Base-by-base conservation (phyloP, 139 green algal species). In the Volvox reticuliferus region DNA sequence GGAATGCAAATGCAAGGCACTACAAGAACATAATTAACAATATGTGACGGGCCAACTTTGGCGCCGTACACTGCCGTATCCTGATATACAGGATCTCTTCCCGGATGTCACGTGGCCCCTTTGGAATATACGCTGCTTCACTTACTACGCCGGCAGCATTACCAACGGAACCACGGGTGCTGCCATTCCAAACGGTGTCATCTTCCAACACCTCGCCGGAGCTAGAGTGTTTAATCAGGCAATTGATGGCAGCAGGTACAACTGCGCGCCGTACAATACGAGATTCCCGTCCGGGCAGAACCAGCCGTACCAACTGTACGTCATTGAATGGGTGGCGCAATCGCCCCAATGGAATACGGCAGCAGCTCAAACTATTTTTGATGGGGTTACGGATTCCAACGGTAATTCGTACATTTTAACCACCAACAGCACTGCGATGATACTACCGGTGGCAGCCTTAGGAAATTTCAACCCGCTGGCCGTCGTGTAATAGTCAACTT, bases 251-350 rank as follows among this genome's bases (percentile, higher is more conserved):
- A 6, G 69, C 73, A 63, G 28, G 19, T 2, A 19, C 50, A 83
- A 63, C 44, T 76, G 26, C 21, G 86, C 86, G 50, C 86, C 86
- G 9, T 26, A 36, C 19, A 21, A 17, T 1, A 84, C 86, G 17
- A 50, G 73, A 2, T 83, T 90, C 20, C 26, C 30, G 17, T n/a
- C 73, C 19, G 37, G n/a, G 30, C 13, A 76, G 30, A 75, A 77
- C 30, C 86, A 90, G 30, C 13, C 82, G 30, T 83, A 77, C 30
- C 86, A 90, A 44, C 50, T 90, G 73, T 84, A 77, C 30, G 73
- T 83, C 35, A 76, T 90, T 19, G 86, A 90, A 32, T 90, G 86
- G 86, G 73, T 90, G 20, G 86, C 73, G 30, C 18, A 62, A 18
- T 73, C 50, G 6, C 71, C 33, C 20, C 20, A 82, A 32, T 90